phyloP scores from a whole-genome alignment of 805 yeast genomes.

The Hermanozyma aechmeae region DNA sequence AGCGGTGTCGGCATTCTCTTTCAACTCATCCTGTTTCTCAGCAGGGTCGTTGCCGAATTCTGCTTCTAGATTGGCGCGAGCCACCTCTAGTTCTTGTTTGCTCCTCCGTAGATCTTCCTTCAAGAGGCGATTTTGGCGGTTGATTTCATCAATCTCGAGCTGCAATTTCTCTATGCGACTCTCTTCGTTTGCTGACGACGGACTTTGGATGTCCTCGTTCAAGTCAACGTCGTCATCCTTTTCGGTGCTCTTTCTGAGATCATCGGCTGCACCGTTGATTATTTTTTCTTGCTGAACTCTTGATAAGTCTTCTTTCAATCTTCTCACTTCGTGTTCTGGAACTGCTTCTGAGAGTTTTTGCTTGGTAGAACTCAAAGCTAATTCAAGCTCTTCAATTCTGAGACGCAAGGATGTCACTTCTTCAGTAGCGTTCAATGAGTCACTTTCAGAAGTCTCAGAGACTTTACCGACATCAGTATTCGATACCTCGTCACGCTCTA shows the following conservation, averaged over 20 bases:
- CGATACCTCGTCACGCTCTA: conserved; percentile 2
- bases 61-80: conserved; percentile 17
- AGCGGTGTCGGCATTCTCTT: not conserved
- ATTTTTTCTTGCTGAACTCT: too few species aligned
- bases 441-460: not conserved
- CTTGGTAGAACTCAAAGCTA: too few species aligned
- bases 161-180: conserved; percentile 2
- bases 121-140: conserved; percentile 10
- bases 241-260: conserved; percentile 1
- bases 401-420: too few species aligned
- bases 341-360: too few species aligned
- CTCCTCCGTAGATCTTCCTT: conserved; percentile 9
- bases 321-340: too few species aligned
- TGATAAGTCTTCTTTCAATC: too few species aligned
- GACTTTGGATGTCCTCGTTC: too few species aligned
- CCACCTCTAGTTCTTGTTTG: conserved; percentile 16
- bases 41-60: conserved; percentile 6
- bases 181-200: conserved; percentile 1
- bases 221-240: conserved; percentile 1
- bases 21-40: not conserved
- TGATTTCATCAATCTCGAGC: conserved; percentile 7
- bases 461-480: not conserved
- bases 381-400: too few species aligned
- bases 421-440: too few species aligned
- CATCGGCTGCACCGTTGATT: too few species aligned